These are phyloP conservation scores for Globisporangium viniferum DNA, from an alignment of 352 stramenopile genomes.

Conservation along the genomic window DNA sequence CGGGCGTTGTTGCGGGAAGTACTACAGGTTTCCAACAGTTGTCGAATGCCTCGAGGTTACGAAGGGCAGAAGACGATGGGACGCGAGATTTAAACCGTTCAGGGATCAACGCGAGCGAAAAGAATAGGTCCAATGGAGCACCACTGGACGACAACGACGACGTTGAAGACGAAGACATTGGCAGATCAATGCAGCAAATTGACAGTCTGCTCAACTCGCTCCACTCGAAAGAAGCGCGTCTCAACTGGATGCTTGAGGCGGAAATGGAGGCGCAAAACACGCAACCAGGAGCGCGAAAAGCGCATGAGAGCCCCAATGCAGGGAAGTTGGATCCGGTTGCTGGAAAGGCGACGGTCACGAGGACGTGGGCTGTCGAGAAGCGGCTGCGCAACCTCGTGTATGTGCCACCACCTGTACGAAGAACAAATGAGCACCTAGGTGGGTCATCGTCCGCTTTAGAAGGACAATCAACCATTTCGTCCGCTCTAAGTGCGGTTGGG, in stretches of 20 bases:
- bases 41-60: not conserved
- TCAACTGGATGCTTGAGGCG: slow-evolving; percentile 74
- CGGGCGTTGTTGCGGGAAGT: no score
- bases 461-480: slow-evolving; percentile 11
- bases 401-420: slow-evolving; percentile 39
- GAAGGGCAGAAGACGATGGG: not conserved
- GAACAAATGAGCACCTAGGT: not conserved
- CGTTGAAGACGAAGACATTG: slow-evolving; percentile 9
- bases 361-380: slow-evolving; percentile 59
- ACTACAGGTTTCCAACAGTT: not conserved
- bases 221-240: slow-evolving; percentile 52
- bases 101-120: not conserved
- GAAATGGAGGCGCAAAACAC: slow-evolving; percentile 76
- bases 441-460: not conserved
- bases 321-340: not conserved
- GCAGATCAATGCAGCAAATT: slow-evolving; percentile 29
- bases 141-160: slow-evolving; percentile 8
- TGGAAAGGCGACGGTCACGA: slow-evolving; percentile 25
- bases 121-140: not conserved
- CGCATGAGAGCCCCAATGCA: not conserved
- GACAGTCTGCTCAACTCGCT: slow-evolving; percentile 42
- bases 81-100: not conserved
- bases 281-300: not conserved
- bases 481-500: slow-evolving; percentile 1
- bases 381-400: slow-evolving; percentile 42